Evolutionary conservation across 257 asterid species (phyloP).

Genomic region (Gardenia jasminoides): DNA sequence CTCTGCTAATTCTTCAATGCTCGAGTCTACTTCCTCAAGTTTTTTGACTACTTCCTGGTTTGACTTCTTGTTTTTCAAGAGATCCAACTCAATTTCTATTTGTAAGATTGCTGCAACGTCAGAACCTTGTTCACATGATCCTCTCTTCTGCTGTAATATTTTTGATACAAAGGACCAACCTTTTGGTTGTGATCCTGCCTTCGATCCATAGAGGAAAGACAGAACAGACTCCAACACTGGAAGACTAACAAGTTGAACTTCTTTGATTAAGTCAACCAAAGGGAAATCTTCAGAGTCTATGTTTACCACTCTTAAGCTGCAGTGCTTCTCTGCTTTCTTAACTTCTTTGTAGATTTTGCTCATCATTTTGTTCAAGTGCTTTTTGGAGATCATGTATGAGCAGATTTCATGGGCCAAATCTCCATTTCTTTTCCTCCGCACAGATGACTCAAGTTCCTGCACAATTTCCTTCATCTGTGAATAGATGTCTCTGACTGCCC

Average conservation of each 20-base stretch:
- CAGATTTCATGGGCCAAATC: conserved; percentile 7
- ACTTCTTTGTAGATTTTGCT: conserved; percentile 28
- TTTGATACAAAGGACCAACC: conserved; percentile 36
- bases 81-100: background rate
- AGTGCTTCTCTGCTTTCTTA: conserved; percentile 11
- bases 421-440: conserved; percentile 28
- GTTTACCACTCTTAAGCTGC: background rate
- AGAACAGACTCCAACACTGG: conserved; percentile 18
- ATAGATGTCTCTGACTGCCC: conserved; percentile 24
- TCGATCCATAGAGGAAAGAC: conserved; percentile 20
- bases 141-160: conserved; percentile 11
- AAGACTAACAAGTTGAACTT: conserved; percentile 27
- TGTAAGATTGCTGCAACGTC: background rate
- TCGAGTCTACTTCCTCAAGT: conserved; percentile 8
- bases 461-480: conserved; percentile 29
- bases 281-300: background rate
- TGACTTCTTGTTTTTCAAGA: background rate
- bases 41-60: conserved; percentile 1
- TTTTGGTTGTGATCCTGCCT: conserved; percentile 1
- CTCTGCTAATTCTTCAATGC: conserved; percentile 21
- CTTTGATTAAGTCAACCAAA: conserved; percentile 18
- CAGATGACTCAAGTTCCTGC: conserved; percentile 35
- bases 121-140: background rate
- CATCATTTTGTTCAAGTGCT: conserved; percentile 21
- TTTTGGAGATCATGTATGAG: conserved; percentile 26